Conservation (phyloP, 305 asterid species). For the Fraxinus velutina region DNA sequence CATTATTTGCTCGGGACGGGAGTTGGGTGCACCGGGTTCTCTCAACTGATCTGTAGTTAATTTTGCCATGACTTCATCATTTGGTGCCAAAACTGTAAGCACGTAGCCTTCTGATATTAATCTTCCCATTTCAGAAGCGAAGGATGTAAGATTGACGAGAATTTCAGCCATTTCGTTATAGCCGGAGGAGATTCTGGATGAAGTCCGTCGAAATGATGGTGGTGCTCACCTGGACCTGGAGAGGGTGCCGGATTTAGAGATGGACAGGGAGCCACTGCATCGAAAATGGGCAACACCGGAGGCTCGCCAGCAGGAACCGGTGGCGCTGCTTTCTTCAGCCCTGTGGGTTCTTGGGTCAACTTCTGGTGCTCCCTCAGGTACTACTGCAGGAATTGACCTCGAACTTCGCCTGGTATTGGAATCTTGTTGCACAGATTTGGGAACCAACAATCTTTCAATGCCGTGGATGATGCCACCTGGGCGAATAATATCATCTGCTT, state of each 20-base stretch:
- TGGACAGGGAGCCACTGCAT: conserved; percentile 88
- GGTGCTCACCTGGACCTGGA: conserved; percentile 91
- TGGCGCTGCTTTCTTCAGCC: conserved; percentile 49
- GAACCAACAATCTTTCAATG: conserved; percentile 62
- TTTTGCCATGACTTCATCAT: conserved; percentile 94
- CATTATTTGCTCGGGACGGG: conserved; percentile 66
- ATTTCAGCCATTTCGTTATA: conserved; percentile 86
- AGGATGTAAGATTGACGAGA: conserved; percentile 66
- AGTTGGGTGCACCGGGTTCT: conserved; percentile 72
- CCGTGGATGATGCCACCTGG: conserved; percentile 94
- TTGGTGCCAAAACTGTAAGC: conserved; percentile 71
- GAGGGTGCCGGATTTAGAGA: conserved; percentile 91
- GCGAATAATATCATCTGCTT: conserved; percentile 59
- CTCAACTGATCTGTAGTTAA: conserved; percentile 73
- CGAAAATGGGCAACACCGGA: conserved; percentile 62
- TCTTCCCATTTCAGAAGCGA: conserved; percentile 88
- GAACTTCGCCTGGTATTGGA: conserved; percentile 71
- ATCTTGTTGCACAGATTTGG: conserved; percentile 74
- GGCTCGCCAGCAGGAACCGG: conserved; percentile 63
- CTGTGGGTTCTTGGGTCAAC: conserved; percentile 81
- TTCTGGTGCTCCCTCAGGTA: conserved; percentile 79
- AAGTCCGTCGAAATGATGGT: conserved; percentile 93
- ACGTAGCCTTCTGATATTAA: conserved; percentile 84
- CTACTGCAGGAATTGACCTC: conserved; percentile 61
- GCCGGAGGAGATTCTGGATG: conserved; percentile 75